These are phyloP conservation scores for Alternaria alternata DNA, from an alignment of 2,329 filamentous ascomycete genomes.

Conservation along the genomic window DNA sequence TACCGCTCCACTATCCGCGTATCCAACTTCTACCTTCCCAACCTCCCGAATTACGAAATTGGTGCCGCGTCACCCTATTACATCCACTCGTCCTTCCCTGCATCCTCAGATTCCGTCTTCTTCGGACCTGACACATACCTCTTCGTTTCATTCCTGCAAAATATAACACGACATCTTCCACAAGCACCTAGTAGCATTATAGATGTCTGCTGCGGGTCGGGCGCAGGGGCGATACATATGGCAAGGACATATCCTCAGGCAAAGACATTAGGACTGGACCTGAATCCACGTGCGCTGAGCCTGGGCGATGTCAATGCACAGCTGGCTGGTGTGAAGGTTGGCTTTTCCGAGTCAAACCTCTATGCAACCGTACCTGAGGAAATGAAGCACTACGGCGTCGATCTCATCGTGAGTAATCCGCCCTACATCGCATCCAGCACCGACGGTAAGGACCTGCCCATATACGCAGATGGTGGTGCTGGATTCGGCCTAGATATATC, in stretches of 20 bases:
- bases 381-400: conserved; percentile 18
- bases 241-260: conserved; percentile 27
- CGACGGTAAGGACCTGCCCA: conserved; percentile 30
- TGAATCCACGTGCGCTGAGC: conserved; percentile 30
- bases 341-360: conserved; percentile 30
- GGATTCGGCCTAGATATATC: conserved; percentile 34
- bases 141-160: conserved; percentile 29
- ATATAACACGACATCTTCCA: conserved; percentile 17
- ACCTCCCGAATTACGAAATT: not conserved
- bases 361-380: conserved; percentile 24
- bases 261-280: conserved; percentile 28
- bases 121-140: conserved; percentile 37
- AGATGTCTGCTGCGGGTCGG: conserved; percentile 36
- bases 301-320: conserved; percentile 28
- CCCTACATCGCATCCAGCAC: conserved; percentile 35
- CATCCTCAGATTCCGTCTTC: conserved; percentile 32
- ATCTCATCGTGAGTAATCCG: conserved; percentile 36
- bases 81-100: conserved; percentile 34
- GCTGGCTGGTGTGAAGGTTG: conserved; percentile 20
- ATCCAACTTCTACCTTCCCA: conserved; percentile 32
- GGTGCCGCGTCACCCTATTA: conserved; percentile 25
- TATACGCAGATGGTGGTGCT: conserved; percentile 36
- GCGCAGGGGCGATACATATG: conserved; percentile 36
- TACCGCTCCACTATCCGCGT: conserved; percentile 31
- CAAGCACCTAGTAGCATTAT: conserved; percentile 21